A percentile compares a stretch with the other conserved stretches of the same genome.
Conservation (phyloP, 2,329 filamentous ascomycete species). For the Aspergillus brunneoviolaceus region DNA sequence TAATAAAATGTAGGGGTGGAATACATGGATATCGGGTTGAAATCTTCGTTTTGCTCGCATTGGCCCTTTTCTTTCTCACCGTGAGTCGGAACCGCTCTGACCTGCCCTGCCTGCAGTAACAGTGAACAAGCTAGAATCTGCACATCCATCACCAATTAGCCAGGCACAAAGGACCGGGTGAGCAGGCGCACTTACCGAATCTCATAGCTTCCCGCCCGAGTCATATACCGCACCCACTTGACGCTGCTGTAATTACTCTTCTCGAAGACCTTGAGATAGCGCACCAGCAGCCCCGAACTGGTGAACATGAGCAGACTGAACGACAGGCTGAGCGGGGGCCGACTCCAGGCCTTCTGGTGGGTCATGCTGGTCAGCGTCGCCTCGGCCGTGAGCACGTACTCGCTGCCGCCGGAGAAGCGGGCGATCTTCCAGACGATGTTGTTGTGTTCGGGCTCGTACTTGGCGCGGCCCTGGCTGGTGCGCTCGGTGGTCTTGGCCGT, state of each 20-base stretch:
- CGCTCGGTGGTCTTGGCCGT: conserved; percentile 91
- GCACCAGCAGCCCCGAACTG: conserved; percentile 83
- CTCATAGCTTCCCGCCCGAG: conserved; percentile 93
- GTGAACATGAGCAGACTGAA: conserved; percentile 99
- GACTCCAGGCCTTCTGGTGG: conserved; percentile 94
- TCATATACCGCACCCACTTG: conserved; percentile 99
- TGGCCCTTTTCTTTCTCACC: no score
- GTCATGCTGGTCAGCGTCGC: conserved; percentile 95
- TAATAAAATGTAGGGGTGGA: no score
- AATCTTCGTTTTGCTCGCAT: no score
- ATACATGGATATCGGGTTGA: no score
- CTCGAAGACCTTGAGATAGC: conserved; percentile 98
- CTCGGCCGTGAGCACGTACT: conserved; percentile 92
- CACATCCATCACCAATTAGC: background rate
- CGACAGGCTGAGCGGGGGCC: conserved; percentile 85
- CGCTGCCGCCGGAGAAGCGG: conserved; percentile 95
- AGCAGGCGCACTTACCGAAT: conserved; percentile 63
- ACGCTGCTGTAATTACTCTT: conserved; percentile 99
- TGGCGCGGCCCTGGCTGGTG: conserved; percentile 93
- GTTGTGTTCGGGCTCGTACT: conserved; percentile 97
- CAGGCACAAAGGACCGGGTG: background rate
- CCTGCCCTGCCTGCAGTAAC: conserved; percentile 11
- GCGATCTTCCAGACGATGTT: conserved; percentile 99
- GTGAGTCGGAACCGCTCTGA: background rate
- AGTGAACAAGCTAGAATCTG: conserved; percentile 19